These are phyloP conservation scores for Pluteus cervinus DNA, from an alignment of 768 basidiomycete species.

Conservation along the genomic window DNA sequence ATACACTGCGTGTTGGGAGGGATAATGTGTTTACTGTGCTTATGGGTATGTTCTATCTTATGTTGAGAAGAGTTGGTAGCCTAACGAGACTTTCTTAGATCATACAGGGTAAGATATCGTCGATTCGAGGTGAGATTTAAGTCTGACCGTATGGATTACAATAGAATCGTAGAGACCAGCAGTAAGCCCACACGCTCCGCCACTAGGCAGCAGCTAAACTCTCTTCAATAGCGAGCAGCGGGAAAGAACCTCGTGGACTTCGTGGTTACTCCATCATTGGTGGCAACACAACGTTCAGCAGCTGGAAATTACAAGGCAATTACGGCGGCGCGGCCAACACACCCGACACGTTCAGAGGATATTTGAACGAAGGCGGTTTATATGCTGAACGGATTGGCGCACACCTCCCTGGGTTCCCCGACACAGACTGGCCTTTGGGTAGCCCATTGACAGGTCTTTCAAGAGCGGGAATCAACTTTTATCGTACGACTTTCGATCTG, in stretches of 20 bases:
- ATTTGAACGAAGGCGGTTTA: conserved; percentile 46
- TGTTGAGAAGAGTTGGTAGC: neutral
- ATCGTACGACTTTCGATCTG: conserved; percentile 34
- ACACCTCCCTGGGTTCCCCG: conserved; percentile 42
- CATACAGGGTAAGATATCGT: conserved; percentile 37
- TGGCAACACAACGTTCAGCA: conserved; percentile 28
- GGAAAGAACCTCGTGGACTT: conserved; percentile 44
- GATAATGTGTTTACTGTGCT: conserved; percentile 38
- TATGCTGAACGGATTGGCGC: conserved; percentile 45
- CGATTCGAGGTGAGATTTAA: neutral
- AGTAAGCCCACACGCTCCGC: conserved; percentile 23
- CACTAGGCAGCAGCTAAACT: neutral
- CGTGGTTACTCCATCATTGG: conserved; percentile 39
- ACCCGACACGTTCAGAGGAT: conserved; percentile 40
- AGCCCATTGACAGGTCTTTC: conserved; percentile 26
- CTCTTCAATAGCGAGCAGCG: conserved; percentile 31
- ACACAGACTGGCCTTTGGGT: conserved; percentile 29
- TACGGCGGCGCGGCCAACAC: conserved; percentile 31
- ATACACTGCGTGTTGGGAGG: conserved; percentile 24
- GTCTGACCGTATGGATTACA: conserved; percentile 1
- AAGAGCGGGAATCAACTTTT: conserved; percentile 37
- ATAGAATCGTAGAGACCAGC: conserved; percentile 41
- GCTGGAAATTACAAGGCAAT: conserved; percentile 40
- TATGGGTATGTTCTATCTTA: conserved; percentile 21
- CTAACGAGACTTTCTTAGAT: conserved; percentile 22